phyloP scores from a whole-genome alignment of 2,329 filamentous ascomycete species.

The Ampelomyces quisqualis region DNA sequence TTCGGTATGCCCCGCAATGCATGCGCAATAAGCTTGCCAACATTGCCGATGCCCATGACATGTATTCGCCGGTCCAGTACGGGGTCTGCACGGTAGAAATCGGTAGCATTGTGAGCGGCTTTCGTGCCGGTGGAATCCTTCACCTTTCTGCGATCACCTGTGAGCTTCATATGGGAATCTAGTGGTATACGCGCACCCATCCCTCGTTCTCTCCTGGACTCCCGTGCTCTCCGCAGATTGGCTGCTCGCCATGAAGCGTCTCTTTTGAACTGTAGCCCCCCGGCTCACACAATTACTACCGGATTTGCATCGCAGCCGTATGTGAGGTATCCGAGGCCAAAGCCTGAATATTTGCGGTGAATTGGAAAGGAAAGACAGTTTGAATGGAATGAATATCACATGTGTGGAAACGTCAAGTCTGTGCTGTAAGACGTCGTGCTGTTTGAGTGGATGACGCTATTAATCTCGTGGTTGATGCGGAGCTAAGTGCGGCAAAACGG shows the following conservation, averaged over 20 bases:
- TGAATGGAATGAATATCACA: constrained; percentile 32
- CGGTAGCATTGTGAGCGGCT: constrained; percentile 17
- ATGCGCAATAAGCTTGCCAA: constrained; percentile 77
- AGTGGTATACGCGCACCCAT: background rate
- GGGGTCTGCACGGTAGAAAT: constrained; percentile 37
- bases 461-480: constrained; percentile 10
- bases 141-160: constrained; percentile 11
- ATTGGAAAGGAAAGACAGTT: constrained; percentile 47
- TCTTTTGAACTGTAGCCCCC: constrained; percentile 43
- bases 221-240: constrained; percentile 18
- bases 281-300: constrained; percentile 49
- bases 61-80: constrained; percentile 49
- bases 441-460: constrained; percentile 13
- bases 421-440: background rate
- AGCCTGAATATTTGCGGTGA: constrained; percentile 47
- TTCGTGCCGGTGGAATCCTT: background rate
- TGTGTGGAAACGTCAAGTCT: constrained; percentile 7
- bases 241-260: constrained; percentile 24
- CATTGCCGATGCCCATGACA: constrained; percentile 76
- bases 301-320: constrained; percentile 40
- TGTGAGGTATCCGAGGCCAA: constrained; percentile 49
- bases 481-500: constrained; percentile 21
- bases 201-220: constrained; percentile 15
- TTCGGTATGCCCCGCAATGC: constrained; percentile 62
- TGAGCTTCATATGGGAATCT: constrained; percentile 14